phyloP scores from a whole-genome alignment of 768 basidiomycete species.

The Russula compacta region DNA sequence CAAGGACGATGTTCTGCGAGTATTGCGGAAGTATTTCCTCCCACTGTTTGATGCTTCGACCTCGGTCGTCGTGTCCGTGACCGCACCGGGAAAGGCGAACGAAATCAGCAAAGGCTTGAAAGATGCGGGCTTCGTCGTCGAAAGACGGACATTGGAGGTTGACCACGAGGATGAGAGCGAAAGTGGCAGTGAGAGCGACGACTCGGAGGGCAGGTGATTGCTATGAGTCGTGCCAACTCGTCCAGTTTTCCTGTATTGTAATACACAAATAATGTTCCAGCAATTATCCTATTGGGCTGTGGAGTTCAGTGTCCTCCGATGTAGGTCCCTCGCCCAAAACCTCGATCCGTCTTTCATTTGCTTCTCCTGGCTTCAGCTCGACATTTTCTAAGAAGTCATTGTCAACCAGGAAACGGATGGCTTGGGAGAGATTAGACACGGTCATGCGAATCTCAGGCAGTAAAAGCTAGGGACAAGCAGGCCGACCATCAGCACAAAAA shows the following conservation, averaged over 20 bases:
- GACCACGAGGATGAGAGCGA: slow-evolving; percentile 42
- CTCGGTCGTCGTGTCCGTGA: slow-evolving; percentile 75
- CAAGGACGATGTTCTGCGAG: slow-evolving; percentile 62
- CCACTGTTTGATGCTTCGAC: slow-evolving; percentile 74
- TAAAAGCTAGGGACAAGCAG: slow-evolving; percentile 44
- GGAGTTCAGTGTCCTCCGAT: neutral
- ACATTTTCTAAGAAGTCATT: slow-evolving; percentile 81
- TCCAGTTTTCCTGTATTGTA: slow-evolving; percentile 1
- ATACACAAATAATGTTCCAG: neutral
- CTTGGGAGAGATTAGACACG: slow-evolving; percentile 86
- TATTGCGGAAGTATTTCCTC: slow-evolving; percentile 65
- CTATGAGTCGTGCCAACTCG: slow-evolving; percentile 7
- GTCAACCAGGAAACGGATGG: slow-evolving; percentile 80
- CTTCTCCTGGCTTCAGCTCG: slow-evolving; percentile 74
- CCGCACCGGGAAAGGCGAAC: slow-evolving; percentile 70
- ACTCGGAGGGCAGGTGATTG: neutral
- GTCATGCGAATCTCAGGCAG: slow-evolving; percentile 82
- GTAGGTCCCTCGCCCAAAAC: slow-evolving; percentile 34
- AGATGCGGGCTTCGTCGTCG: slow-evolving; percentile 68
- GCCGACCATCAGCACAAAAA: neutral
- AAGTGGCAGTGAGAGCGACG: slow-evolving; percentile 24
- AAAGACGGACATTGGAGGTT: slow-evolving; percentile 56
- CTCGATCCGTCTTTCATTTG: slow-evolving; percentile 51
- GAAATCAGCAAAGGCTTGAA: slow-evolving; percentile 58
- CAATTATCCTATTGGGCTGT: neutral